Conservation (phyloP, 148 eudicot genomes). For the Chenopodium quinoa region DNA sequence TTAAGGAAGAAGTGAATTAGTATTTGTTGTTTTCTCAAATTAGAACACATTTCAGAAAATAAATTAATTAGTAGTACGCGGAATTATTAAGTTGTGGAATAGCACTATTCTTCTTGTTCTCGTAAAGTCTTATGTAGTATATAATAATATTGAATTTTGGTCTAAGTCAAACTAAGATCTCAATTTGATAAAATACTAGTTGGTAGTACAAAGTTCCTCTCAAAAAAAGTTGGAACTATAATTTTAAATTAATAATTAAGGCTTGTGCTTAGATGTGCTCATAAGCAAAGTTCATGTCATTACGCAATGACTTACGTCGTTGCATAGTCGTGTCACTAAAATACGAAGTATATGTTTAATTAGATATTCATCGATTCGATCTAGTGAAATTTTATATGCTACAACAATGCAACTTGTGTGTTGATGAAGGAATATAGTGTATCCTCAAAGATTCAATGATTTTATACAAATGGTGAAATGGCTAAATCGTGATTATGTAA, state of each 20-base stretch:
- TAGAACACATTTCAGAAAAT: too few species aligned
- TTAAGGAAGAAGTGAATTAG: too few species aligned
- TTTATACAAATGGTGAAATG: too few species aligned
- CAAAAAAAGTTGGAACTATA: too few species aligned
- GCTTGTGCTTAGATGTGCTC: not conserved
- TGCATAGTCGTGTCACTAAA: not conserved
- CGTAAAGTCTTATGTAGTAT: not conserved
- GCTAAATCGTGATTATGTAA: too few species aligned
- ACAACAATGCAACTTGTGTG: too few species aligned
- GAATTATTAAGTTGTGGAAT: not conserved
- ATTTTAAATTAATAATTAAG: too few species aligned
- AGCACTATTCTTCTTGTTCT: not conserved
- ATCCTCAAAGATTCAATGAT: too few species aligned
- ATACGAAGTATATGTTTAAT: not conserved
- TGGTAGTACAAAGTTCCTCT: not conserved
- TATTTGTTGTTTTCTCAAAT: too few species aligned
- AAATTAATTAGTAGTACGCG: too few species aligned
- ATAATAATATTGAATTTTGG: not conserved
- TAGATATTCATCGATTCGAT: not conserved
- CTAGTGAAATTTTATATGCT: not conserved
- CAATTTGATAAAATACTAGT: not conserved
- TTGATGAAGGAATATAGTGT: too few species aligned
- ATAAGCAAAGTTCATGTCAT: not conserved
- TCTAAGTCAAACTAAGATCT: not conserved
- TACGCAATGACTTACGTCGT: slow-evolving; percentile 1